A percentile compares a stretch with the other conserved stretches of the same genome.
Evolutionary conservation across 352 stramenopile species (phyloP).

Genomic region (Globisporangium ultimum): DNA sequence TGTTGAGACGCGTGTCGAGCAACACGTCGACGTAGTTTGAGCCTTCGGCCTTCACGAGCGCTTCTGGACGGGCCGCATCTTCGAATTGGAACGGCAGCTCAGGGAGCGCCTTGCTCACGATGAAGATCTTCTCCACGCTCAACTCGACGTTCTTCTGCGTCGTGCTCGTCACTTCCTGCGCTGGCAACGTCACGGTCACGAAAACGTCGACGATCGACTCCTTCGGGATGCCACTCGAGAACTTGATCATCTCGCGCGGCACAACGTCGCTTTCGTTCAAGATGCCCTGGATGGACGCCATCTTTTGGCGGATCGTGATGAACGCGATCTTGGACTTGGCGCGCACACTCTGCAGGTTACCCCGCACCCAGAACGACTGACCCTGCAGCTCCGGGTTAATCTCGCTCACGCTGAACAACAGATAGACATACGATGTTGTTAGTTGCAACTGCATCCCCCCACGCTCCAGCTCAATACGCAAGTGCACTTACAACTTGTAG

Average conservation of each 20-base stretch:
- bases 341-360: constrained; percentile 93
- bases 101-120: constrained; percentile 92
- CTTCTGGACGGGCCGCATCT: constrained; percentile 91
- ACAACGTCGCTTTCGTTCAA: constrained; percentile 85
- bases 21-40: constrained; percentile 86
- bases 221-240: constrained; percentile 90
- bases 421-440: background rate
- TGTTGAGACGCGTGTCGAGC: constrained; percentile 94
- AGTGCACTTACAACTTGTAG: constrained; percentile 50
- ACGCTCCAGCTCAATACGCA: background rate
- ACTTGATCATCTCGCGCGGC: constrained; percentile 97
- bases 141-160: constrained; percentile 96
- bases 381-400: constrained; percentile 79
- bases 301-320: constrained; percentile 95
- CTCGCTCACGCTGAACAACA: constrained; percentile 34
- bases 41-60: constrained; percentile 74
- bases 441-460: background rate
- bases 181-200: constrained; percentile 87
- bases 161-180: constrained; percentile 90
- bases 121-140: constrained; percentile 92
- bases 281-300: constrained; percentile 95
- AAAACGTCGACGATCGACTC: constrained; percentile 97
- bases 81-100: constrained; percentile 95
- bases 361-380: constrained; percentile 94
- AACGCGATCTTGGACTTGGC: constrained; percentile 95